These are phyloP conservation scores for Mycena citricolor DNA, from an alignment of 1,284 basidiomycete genomes.

Conservation along the genomic window DNA sequence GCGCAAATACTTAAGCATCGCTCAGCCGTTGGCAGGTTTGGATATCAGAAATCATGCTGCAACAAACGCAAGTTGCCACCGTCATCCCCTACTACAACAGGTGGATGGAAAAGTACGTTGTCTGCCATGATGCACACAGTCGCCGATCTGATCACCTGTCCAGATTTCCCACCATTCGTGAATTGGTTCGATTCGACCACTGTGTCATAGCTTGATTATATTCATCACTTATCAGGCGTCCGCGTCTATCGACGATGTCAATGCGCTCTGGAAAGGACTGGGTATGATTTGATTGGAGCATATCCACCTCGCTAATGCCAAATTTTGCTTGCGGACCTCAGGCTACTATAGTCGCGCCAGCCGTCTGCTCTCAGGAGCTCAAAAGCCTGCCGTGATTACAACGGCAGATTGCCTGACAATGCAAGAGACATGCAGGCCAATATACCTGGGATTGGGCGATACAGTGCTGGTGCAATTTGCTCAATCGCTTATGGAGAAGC, in stretches of 20 bases:
- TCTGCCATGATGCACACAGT: constrained; percentile 19
- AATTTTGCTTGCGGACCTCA: constrained; percentile 6
- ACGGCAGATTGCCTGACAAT: constrained; percentile 76
- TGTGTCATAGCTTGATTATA: constrained; percentile 2
- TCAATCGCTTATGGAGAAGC: constrained; percentile 87
- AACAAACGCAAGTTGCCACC: constrained; percentile 91
- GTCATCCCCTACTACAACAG: constrained; percentile 88
- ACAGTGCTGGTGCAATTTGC: constrained; percentile 88
- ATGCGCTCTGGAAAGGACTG: constrained; percentile 85
- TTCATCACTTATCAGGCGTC: constrained; percentile 45
- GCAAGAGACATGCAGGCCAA: constrained; percentile 80
- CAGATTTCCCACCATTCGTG: constrained; percentile 82
- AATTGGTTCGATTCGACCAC: constrained; percentile 55
- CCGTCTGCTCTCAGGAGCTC: constrained; percentile 74
- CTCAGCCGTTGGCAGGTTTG: constrained; percentile 67
- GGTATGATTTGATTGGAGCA: constrained; percentile 30
- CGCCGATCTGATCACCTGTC: constrained; percentile 18
- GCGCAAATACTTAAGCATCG: no score
- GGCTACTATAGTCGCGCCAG: constrained; percentile 88
- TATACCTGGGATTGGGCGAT: constrained; percentile 89
- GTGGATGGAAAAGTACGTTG: constrained; percentile 76
- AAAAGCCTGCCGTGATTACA: constrained; percentile 71
- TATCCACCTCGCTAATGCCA: background rate
- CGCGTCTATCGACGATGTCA: constrained; percentile 82
- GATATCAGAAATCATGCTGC: constrained; percentile 95